Conservation (phyloP, 2,329 filamentous ascomycete genomes). For the Grosmannia penicillata region DNA sequence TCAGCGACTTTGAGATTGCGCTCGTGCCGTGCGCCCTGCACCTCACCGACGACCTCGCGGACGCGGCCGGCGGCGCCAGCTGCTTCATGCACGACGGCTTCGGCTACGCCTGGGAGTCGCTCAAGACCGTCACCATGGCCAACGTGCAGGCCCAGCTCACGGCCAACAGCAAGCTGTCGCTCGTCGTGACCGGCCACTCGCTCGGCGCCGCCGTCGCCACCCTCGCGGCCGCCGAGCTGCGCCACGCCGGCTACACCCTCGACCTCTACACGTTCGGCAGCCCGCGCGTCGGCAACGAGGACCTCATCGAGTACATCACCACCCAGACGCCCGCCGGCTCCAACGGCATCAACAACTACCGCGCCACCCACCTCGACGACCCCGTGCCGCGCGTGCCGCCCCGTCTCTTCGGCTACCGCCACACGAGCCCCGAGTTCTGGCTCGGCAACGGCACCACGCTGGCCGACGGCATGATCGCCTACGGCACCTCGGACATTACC, state of each 20-base stretch:
- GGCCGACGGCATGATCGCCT: slow-evolving; percentile 16
- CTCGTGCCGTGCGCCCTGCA: slow-evolving; percentile 16
- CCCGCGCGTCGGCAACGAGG: slow-evolving; percentile 47
- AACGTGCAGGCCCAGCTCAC: slow-evolving; percentile 27
- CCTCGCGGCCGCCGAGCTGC: slow-evolving; percentile 41
- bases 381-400: slow-evolving; percentile 55
- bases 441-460: slow-evolving; percentile 22
- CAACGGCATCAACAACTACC: slow-evolving; percentile 32
- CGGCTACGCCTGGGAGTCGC: slow-evolving; percentile 40
- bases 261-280: slow-evolving; percentile 54
- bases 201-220: slow-evolving; percentile 52
- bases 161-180: slow-evolving; percentile 32
- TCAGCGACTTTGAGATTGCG: slow-evolving; percentile 35
- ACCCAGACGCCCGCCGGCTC: slow-evolving; percentile 20
- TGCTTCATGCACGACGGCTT: slow-evolving; percentile 46
- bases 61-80: slow-evolving; percentile 20
- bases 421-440: slow-evolving; percentile 59
- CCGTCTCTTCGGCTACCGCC: slow-evolving; percentile 37
- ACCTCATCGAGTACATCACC: slow-evolving; percentile 38
- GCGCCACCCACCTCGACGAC: slow-evolving; percentile 53
- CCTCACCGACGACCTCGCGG: slow-evolving; percentile 13
- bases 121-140: slow-evolving; percentile 24
- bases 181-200: slow-evolving; percentile 53
- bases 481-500: slow-evolving; percentile 24
- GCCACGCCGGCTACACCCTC: slow-evolving; percentile 26